Conservation (phyloP, 169 alveolate genomes). For the Cryptosporidium tyzzeri region DNA sequence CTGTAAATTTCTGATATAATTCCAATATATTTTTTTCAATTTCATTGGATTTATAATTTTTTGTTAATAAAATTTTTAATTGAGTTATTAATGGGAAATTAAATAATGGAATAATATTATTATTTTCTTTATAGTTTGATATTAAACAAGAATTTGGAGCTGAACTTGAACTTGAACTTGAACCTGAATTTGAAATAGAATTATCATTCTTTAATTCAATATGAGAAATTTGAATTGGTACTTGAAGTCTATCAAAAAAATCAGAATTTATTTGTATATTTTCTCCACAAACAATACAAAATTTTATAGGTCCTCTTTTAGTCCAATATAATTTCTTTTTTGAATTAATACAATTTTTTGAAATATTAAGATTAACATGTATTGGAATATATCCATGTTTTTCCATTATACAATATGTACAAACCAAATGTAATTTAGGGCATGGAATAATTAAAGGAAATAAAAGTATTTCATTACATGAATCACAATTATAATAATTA, state of each 20-base stretch:
- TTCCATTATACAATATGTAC: slow-evolving; percentile 47
- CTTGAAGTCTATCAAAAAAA: slow-evolving; percentile 61
- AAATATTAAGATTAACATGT: background rate
- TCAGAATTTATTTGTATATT: slow-evolving; percentile 38
- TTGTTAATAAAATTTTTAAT: background rate
- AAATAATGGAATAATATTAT: background rate
- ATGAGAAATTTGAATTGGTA: slow-evolving; percentile 57
- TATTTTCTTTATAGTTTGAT: background rate
- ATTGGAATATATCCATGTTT: slow-evolving; percentile 44
- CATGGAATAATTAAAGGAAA: slow-evolving; percentile 71
- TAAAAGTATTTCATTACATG: background rate
- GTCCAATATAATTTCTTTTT: slow-evolving; percentile 42
- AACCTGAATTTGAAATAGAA: background rate
- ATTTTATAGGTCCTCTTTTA: slow-evolving; percentile 28
- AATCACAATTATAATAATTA: slow-evolving; percentile 41
- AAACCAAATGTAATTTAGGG: slow-evolving; percentile 38
- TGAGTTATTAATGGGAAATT: slow-evolving; percentile 17
- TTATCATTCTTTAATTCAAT: background rate
- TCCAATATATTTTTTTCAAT: slow-evolving; percentile 10
- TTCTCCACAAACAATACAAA: slow-evolving; percentile 41
- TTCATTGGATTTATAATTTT: slow-evolving; percentile 9
- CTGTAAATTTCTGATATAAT: slow-evolving; percentile 15
- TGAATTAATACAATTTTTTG: background rate
- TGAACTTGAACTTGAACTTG: background rate
- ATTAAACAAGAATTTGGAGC: background rate